Base-by-base conservation (phyloP, 371 early-diverging fungal genomes). In the Blastocladiella emersonii region DNA sequence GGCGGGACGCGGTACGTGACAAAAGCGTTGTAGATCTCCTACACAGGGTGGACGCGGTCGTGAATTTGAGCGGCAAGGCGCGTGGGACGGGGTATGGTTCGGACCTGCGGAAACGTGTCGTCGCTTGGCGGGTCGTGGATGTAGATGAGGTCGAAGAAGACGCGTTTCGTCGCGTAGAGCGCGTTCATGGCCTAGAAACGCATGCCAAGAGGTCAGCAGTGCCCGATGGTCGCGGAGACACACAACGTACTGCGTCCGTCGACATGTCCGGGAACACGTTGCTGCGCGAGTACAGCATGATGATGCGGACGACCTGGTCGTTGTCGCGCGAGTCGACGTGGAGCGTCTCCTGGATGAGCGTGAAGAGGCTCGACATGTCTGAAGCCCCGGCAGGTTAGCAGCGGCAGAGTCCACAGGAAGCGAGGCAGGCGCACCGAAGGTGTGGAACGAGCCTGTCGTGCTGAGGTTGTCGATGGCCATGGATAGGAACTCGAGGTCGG, bases 201-300 rank as follows among this genome's bases (percentile, higher is more conserved):
- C 61, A 67, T 35, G 19, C 19, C 17, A 12, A 55, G 25, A 56
- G 37, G 5, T 23, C 17, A 21, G 15, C 4, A 34, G 36, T 23
- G 44, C 39, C n/a, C n/a, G n/a, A n/a, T n/a, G n/a, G n/a, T n/a
- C n/a, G n/a, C n/a, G n/a, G n/a, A n/a, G n/a, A n/a, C n/a, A n/a
- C n/a, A 0, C 17, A 17, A 4, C 17, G 3, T 68, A 71, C 72
- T 63, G 72, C 65, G 15, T 43, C 59, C 27, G 66, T 62, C 13
- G 67, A 62, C 13, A 53, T 2, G 43, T 62, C 63, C 3, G 76
- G 75, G 13, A 71, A 8, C 23, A 69, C 64, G 32, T 68, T 63
- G 7, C 74, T 68, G 6, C 74, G 66, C 12, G 71, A 67, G 57
- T 78, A 78, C 21, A 76, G 36, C 63, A 78, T 49, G 25, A 78